These are phyloP conservation scores for Ascochyta pisi DNA, from an alignment of 2,329 filamentous ascomycete species.

Conservation along the genomic window DNA sequence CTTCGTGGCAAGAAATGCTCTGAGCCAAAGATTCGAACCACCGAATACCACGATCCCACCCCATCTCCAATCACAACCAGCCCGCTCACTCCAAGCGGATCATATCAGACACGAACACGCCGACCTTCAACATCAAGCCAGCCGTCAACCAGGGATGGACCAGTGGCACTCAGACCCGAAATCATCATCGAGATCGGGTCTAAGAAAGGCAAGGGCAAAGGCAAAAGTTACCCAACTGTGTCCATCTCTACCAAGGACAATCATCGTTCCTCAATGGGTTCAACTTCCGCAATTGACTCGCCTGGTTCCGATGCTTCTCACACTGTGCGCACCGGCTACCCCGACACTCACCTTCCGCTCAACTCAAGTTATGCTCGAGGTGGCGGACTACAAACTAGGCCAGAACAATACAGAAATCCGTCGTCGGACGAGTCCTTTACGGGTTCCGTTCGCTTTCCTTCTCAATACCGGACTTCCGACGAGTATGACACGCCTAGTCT, in stretches of 20 bases:
- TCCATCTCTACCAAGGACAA: constrained; percentile 24
- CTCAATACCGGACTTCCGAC: constrained; percentile 40
- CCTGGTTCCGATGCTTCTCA: constrained; percentile 41
- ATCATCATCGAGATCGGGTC: constrained; percentile 39
- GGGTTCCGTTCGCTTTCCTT: constrained; percentile 36
- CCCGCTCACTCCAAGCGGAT: constrained; percentile 40
- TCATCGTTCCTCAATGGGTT: constrained; percentile 32
- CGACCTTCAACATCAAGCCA: constrained; percentile 34
- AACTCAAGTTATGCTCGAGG: constrained; percentile 21
- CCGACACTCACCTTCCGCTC: constrained; percentile 35
- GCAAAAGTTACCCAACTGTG: constrained; percentile 27
- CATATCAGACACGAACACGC: constrained; percentile 30
- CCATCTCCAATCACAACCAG: constrained; percentile 39
- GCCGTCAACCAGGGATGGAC: constrained; percentile 35
- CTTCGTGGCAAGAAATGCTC: constrained; percentile 32
- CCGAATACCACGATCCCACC: constrained; percentile 38
- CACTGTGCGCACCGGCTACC: constrained; percentile 40
- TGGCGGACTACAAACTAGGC: constrained; percentile 29
- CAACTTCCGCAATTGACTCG: constrained; percentile 35
- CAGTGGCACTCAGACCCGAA: constrained; percentile 31
- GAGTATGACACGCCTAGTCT: constrained; percentile 38
- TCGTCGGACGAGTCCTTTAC: constrained; percentile 40
- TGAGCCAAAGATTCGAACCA: constrained; percentile 31
- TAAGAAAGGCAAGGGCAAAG: constrained; percentile 35
- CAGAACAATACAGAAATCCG: constrained; percentile 32